A percentile compares a stretch with the other conserved stretches of the same genome.
Conservation (phyloP, 2,329 filamentous ascomycete species). For the Fusarium annulatum region DNA sequence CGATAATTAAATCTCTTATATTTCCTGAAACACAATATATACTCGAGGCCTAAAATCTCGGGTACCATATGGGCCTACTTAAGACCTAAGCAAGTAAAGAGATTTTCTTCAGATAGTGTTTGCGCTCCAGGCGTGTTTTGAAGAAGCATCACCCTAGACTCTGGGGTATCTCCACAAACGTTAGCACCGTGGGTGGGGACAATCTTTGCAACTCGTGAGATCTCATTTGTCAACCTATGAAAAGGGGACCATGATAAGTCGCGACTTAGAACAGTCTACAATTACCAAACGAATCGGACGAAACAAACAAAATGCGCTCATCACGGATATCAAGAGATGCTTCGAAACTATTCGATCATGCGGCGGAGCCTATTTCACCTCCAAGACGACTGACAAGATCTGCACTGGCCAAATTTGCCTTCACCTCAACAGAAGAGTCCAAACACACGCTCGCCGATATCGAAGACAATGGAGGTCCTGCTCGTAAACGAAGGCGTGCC, state of each 20-base stretch:
- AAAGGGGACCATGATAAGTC: conserved; percentile 17
- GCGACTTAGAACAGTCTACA: conserved; percentile 7
- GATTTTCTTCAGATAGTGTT: not conserved
- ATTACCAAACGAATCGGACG: not conserved
- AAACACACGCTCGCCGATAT: conserved; percentile 58
- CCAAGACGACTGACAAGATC: conserved; percentile 62
- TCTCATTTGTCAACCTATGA: conserved; percentile 14
- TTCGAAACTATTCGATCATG: conserved; percentile 62
- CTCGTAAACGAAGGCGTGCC: conserved; percentile 48
- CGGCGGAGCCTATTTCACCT: conserved; percentile 42
- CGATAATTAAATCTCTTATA: not conserved
- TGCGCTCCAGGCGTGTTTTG: not conserved
- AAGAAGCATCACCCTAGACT: not conserved
- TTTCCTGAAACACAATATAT: not conserved
- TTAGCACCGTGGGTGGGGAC: conserved; percentile 2
- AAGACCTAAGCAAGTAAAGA: not conserved
- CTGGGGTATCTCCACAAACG: not conserved
- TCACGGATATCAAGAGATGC: conserved; percentile 70
- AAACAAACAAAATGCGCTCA: conserved; percentile 59
- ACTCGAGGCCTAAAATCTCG: not conserved
- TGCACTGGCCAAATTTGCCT: conserved; percentile 60
- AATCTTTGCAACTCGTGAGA: conserved; percentile 3
- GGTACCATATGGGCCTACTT: not conserved
- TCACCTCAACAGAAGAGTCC: conserved; percentile 45
- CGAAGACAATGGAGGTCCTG: conserved; percentile 62